phyloP scores from a whole-genome alignment of 495 filamentous ascomycete genomes.

The Lindgomyces ingoldianus region DNA sequence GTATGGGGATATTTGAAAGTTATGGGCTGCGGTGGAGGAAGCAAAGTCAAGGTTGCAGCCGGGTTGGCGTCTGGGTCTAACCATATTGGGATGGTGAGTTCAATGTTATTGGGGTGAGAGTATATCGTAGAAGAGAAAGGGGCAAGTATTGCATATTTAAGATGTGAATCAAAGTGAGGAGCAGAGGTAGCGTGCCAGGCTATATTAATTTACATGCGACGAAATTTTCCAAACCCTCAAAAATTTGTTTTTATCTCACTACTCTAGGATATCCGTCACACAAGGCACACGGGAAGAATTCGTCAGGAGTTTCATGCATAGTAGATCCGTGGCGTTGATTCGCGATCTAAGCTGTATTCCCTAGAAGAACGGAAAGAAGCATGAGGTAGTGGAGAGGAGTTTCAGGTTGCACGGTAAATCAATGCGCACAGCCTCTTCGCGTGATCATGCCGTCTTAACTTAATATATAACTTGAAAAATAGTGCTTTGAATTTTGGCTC shows the following conservation, averaged over 20 bases:
- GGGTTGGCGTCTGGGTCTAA: not conserved
- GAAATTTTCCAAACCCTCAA: no score
- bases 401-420: conserved; percentile 1
- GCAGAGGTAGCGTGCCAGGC: not conserved
- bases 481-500: no score
- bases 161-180: no score
- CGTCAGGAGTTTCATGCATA: not conserved
- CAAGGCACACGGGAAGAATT: no score
- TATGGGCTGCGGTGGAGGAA: not conserved
- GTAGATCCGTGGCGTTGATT: not conserved
- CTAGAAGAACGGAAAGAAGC: not conserved
- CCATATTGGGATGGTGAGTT: not conserved
- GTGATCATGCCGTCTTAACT: not conserved
- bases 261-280: no score
- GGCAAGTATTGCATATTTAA: no score
- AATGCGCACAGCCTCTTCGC: conserved; percentile 25
- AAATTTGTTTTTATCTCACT: no score
- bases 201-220: not conserved
- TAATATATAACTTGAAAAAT: not conserved
- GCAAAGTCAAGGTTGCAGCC: not conserved
- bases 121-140: no score
- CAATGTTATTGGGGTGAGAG: not conserved
- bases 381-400: not conserved
- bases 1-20: not conserved
- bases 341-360: not conserved